These are phyloP conservation scores for Colletotrichum gigasporum DNA, from an alignment of 2,329 filamentous ascomycete genomes.

Conservation along the genomic window DNA sequence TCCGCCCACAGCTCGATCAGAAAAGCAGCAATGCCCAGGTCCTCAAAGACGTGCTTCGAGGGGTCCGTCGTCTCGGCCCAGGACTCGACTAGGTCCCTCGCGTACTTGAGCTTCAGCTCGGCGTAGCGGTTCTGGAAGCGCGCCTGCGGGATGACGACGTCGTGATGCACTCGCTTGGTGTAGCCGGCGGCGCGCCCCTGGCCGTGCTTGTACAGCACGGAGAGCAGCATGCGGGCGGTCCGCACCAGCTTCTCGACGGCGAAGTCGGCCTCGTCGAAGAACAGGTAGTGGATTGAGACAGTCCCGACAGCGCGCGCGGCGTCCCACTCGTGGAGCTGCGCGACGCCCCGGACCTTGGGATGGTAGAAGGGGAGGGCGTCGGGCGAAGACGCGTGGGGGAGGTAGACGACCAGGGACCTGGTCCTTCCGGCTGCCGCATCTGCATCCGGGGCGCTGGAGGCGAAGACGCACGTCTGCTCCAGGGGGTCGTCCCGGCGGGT, in stretches of 20 bases:
- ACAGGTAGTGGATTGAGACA: conserved; percentile 69
- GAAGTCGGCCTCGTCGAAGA: conserved; percentile 51
- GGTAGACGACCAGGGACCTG: conserved; percentile 74
- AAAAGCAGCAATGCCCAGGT: conserved; percentile 90
- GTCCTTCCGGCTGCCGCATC: conserved; percentile 33
- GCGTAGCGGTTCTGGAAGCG: conserved; percentile 85
- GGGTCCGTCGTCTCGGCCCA: conserved; percentile 93
- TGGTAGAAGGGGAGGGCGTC: conserved; percentile 87
- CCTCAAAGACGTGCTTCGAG: conserved; percentile 93
- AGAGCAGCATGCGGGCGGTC: conserved; percentile 74
- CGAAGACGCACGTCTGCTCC: conserved; percentile 85
- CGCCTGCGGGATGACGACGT: conserved; percentile 80
- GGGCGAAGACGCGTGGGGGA: conserved; percentile 73
- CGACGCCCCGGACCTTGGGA: conserved; percentile 77
- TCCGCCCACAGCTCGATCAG: conserved; percentile 89
- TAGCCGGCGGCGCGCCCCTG: conserved; percentile 73
- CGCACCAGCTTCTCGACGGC: conserved; percentile 63
- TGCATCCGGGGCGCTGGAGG: conserved; percentile 44
- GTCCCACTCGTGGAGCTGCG: conserved; percentile 77
- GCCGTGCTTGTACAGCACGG: conserved; percentile 78
- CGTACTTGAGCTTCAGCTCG: conserved; percentile 81
- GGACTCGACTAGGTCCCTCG: conserved; percentile 70
- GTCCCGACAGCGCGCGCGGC: conserved; percentile 51
- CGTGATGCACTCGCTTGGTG: conserved; percentile 84
- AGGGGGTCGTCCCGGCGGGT: conserved; percentile 77